phyloP scores from a whole-genome alignment of 1,139 yeast genomes.

The Suhomyces terraborum region DNA sequence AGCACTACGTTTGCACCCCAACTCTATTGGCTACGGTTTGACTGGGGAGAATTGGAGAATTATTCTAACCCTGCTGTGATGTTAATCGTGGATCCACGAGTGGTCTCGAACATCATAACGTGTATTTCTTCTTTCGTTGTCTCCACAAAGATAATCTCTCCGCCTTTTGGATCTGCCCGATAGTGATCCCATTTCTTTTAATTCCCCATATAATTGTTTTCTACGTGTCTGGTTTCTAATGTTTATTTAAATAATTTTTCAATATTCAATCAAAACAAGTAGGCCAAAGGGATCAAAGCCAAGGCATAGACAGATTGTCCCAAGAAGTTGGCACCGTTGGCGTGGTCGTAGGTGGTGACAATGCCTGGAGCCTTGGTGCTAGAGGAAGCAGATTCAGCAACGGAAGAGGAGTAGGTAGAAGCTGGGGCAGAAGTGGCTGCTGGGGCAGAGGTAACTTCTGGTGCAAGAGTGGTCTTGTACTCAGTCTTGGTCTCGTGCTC shows the following conservation, averaged over 20 bases:
- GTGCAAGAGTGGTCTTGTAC: conserved; percentile 12
- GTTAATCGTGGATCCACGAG: no score
- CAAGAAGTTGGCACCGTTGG: conserved; percentile 20
- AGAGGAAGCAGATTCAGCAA: conserved; percentile 3
- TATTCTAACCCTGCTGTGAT: no score
- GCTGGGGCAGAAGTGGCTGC: conserved; percentile 10
- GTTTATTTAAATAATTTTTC: conserved; percentile 4
- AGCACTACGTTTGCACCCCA: no score
- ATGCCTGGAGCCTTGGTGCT: conserved; percentile 12
- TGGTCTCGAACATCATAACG: no score
- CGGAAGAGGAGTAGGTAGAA: conserved; percentile 5
- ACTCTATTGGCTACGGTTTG: no score
- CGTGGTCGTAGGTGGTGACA: conserved; percentile 10
- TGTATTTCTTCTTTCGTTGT: no score
- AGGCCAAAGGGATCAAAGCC: conserved; percentile 28
- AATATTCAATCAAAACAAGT: conserved; percentile 23
- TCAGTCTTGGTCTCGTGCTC: conserved; percentile 7
- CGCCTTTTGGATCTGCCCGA: no score
- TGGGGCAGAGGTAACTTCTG: conserved; percentile 10
- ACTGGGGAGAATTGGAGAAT: no score
- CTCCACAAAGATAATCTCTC: no score
- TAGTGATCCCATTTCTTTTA: no score
- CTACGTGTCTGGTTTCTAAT: no score
- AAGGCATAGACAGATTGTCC: conserved; percentile 23
- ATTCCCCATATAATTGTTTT: no score